Conservation (phyloP, 179 eudicot species). For the Silene noctiflora region DNA sequence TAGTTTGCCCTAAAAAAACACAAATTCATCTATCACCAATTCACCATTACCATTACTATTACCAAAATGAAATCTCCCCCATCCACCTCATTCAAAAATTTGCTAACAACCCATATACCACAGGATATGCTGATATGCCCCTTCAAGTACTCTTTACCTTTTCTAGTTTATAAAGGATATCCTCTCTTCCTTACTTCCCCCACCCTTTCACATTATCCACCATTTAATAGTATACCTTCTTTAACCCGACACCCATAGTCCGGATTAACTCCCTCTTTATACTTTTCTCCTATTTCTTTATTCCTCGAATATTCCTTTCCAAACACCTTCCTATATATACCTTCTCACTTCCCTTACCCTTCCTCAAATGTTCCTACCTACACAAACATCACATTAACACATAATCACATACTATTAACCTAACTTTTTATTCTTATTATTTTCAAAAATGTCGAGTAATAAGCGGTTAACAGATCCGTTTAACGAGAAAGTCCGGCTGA, state of each 20-base stretch:
- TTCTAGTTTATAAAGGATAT: constrained; percentile 9
- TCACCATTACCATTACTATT: too few relatives aligned
- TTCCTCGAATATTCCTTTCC: constrained; percentile 25
- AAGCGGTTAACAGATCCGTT: constrained; percentile 52
- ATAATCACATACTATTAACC: not conserved
- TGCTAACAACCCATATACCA: not conserved
- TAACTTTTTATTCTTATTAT: not conserved
- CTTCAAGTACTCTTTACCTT: constrained; percentile 10
- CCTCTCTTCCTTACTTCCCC: not conserved
- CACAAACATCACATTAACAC: not conserved
- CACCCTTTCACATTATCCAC: not conserved
- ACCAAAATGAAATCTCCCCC: not conserved
- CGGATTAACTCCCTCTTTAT: constrained; percentile 23
- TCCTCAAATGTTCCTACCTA: not conserved
- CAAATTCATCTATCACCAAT: too few relatives aligned
- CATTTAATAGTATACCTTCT: not conserved
- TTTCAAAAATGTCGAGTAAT: constrained; percentile 33
- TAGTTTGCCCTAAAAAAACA: too few relatives aligned
- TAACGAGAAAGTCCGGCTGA: constrained; percentile 46
- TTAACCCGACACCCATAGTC: not conserved
- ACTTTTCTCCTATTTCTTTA: not conserved
- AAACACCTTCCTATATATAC: not conserved
- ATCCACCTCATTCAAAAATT: not conserved
- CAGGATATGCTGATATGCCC: constrained; percentile 18
- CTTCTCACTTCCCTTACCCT: too few relatives aligned